Conservation (phyloP, 805 yeast genomes). For the Spathaspora girioi region DNA sequence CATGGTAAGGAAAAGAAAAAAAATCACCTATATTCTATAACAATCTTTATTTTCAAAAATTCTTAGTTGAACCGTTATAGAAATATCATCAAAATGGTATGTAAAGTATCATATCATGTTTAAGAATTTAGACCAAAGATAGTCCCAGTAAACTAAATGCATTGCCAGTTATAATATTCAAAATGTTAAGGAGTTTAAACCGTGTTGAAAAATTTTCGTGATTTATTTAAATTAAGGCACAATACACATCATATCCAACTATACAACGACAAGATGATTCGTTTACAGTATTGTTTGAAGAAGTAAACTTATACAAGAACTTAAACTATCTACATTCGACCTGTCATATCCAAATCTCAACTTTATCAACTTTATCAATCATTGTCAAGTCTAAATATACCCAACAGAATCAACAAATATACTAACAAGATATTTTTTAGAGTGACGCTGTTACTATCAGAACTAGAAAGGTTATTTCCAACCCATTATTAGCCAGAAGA, state of each 20-base stretch:
- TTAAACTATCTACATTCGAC: too few relatives aligned
- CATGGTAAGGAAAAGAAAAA: not conserved
- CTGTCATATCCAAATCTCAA: too few relatives aligned
- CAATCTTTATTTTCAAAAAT: not conserved
- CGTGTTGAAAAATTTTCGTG: not conserved
- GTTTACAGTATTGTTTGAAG: not conserved
- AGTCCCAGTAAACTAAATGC: not conserved
- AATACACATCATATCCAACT: not conserved
- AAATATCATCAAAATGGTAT: conserved; percentile 9
- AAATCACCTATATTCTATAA: not conserved
- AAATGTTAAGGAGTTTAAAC: not conserved
- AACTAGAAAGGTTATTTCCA: conserved; percentile 98
- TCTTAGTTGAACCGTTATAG: conserved; percentile 1
- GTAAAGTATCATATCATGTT: not conserved
- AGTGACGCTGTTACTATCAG: conserved; percentile 99
- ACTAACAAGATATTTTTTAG: conserved; percentile 33
- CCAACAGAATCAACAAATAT: not conserved
- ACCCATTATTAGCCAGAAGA: conserved; percentile 99
- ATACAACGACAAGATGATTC: not conserved
- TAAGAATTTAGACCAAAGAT: not conserved
- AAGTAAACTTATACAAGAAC: too few relatives aligned
- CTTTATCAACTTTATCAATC: too few relatives aligned
- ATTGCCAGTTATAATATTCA: too few relatives aligned
- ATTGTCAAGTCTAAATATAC: not conserved
- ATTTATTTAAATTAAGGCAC: not conserved